Evolutionary conservation across 345 rosid genomes (phyloP), one percentile per base, ranked within the genome.

Genomic region (Jatropha curcas): DNA sequence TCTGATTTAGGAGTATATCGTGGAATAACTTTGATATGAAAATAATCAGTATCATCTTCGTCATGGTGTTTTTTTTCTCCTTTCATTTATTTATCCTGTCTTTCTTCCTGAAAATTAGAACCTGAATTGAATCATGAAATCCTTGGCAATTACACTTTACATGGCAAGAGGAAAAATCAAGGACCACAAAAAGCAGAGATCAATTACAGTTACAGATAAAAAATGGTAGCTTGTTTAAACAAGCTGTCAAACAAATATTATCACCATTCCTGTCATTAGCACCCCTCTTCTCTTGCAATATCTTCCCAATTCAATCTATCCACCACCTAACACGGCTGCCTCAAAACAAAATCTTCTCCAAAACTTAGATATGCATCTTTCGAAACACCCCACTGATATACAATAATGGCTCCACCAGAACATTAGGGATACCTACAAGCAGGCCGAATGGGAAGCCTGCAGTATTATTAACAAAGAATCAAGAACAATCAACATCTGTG

Each of bases 401-500:
- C 17, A 35, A 43, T 31, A 41, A 50, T 19, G 60, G 59, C 63
- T 43, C 41, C 27, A 41, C 28, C 25, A 35, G 13, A 35, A n/a
- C 37, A 60, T 4, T 4, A 27, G 56, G 62, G 61, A 13, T 50
- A 75, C 31, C 37, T 24, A n/a, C 63, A 60, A 52, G 57, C 74
- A 28, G 68, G 73, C 64, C 50, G 20, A 75, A 75, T 75, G 71
- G 87, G 84, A 68, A 81, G 76, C 84, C 87, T 77, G 80, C 78
- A 46, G 66, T 80, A 72, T 88, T 88, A 88, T 88, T 83, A 77
- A 67, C 74, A 90, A 91, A 79, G 86, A 94, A 92, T 87, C 77
- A 77, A 68, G 76, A 79, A 77, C 60, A 81, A 75, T 78, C 76
- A 67, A 67, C 74, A 67, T 67, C 22, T 48, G 70, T 53, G 52